Conservation (phyloP, 306 rosid species). For the Hippophae rhamnoides region DNA sequence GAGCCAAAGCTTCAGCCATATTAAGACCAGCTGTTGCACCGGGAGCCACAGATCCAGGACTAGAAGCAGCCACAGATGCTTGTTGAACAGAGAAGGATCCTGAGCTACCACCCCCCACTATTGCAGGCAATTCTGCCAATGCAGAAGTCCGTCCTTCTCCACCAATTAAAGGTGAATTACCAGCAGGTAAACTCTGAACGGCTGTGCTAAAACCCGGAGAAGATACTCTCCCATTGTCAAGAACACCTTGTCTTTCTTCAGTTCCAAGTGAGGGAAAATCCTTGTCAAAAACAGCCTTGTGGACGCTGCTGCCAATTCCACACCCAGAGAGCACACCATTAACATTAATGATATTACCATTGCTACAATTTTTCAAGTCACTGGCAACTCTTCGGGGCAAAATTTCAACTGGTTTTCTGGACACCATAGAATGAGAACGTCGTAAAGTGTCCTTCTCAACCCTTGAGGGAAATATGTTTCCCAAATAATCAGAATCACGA, state of each 20-base stretch:
- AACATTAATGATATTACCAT: constrained; percentile 36
- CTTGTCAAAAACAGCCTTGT: constrained; percentile 78
- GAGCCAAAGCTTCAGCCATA: constrained; percentile 96
- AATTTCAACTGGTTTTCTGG: constrained; percentile 63
- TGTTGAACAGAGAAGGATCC: constrained; percentile 55
- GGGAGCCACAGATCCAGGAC: constrained; percentile 36
- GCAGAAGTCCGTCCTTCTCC: constrained; percentile 98
- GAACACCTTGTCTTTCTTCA: constrained; percentile 64
- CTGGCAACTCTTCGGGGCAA: constrained; percentile 35
- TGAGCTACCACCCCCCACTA: constrained; percentile 48
- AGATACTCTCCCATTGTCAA: constrained; percentile 72
- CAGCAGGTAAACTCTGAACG: constrained; percentile 69
- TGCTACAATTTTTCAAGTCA: constrained; percentile 47
- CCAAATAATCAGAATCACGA: constrained; percentile 58
- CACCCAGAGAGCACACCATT: constrained; percentile 55
- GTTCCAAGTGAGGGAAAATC: constrained; percentile 93
- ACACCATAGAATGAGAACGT: constrained; percentile 77
- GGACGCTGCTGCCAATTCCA: constrained; percentile 43
- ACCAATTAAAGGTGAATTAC: constrained; percentile 74
- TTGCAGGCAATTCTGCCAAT: constrained; percentile 68
- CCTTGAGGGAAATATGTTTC: constrained; percentile 52
- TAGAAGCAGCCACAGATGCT: constrained; percentile 29
- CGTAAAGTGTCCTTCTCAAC: constrained; percentile 67
- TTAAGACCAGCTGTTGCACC: constrained; percentile 65
- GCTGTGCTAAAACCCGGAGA: constrained; percentile 78